Base-by-base conservation (phyloP, 768 basidiomycete genomes). In the Lactifluus volemus region DNA sequence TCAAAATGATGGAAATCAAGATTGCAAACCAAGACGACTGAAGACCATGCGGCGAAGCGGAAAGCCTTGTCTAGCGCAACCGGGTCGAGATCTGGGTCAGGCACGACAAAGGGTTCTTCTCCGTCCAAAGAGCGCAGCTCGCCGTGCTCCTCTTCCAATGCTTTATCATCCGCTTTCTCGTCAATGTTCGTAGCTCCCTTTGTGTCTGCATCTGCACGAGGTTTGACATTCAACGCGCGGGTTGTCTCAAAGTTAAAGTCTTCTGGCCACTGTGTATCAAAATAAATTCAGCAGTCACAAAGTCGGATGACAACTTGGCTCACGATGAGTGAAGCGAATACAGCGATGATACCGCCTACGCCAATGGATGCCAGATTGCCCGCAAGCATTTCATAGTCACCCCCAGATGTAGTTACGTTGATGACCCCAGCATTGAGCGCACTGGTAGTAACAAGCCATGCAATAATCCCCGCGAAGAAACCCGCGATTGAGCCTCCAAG, bases 311-410 rank as follows among this genome's bases (percentile, higher is more conserved):
- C 4, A 19, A 50, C 34, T 45, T 49, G 41, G 25, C 83, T 60
- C 68, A 87, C 86, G 25, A 93, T 75, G 49, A 84, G 70, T 0
- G 92, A 91, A 39, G 79, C 73, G 3, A 73, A 75, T 25, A 84
- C 77, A 2, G 92, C 80, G 63, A 97, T 76, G 57, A 97, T 85
- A 4, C 81, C 91, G 8, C 92, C 90, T 12, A 89, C 77, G 30
- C 82, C 87, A 65, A 95, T 89, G 2, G 91, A 85, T 1, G 85
- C 86, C n/a, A 96, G 74, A 73, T 95, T 94, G 2, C 94, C 94
- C 0, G 91, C 85, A 15, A 97, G 78, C 92, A 97, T 95, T 68
- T 82, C 79, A 58, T 77, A 77, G 70, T 83, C 79, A 25, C 67
- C 36, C 8, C 65, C 65, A 29, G 65, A 61, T n/a, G 65, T 66